Conservation (phyloP, 805 yeast species). For the Metschnikowia anglica region DNA sequence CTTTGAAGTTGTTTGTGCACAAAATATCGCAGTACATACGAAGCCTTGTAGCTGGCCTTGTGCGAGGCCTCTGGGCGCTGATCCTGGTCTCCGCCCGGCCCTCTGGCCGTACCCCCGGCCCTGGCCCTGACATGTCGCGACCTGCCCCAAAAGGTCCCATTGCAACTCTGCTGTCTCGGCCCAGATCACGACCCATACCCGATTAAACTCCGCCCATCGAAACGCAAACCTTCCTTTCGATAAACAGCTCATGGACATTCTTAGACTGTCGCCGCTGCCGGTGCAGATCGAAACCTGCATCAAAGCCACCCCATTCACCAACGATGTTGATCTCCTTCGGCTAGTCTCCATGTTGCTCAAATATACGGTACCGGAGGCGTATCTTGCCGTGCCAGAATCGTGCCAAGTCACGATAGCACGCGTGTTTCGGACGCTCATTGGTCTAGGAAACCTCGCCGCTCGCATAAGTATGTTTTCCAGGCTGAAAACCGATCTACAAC, state of each 20-base stretch:
- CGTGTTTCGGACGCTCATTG: constrained; percentile 26
- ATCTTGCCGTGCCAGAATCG: constrained; percentile 18
- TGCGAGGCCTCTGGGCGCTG: no score
- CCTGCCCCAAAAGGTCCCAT: no score
- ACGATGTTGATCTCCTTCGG: constrained; percentile 13
- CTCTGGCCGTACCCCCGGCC: neutral
- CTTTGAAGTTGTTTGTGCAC: no score
- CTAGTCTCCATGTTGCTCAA: constrained; percentile 29
- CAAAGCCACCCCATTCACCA: constrained; percentile 1
- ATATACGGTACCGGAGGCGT: constrained; percentile 36
- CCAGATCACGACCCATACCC: no score
- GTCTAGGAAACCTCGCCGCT: constrained; percentile 33
- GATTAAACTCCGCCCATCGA: no score
- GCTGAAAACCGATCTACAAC: constrained; percentile 16
- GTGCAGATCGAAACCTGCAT: constrained; percentile 15
- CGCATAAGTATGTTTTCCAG: constrained; percentile 11
- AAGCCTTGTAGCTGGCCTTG: no score
- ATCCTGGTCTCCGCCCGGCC: neutral
- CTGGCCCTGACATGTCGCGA: neutral
- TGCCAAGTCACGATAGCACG: constrained; percentile 13
- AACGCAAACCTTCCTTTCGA: neutral
- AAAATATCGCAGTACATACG: no score
- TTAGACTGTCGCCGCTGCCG: constrained; percentile 16
- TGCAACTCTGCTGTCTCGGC: no score
- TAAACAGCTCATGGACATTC: constrained; percentile 10